A percentile compares a stretch with the other conserved stretches of the same genome.
Evolutionary conservation across 1,284 basidiomycete genomes (phyloP).

Genomic region (Rhizopogon hawkerae): DNA sequence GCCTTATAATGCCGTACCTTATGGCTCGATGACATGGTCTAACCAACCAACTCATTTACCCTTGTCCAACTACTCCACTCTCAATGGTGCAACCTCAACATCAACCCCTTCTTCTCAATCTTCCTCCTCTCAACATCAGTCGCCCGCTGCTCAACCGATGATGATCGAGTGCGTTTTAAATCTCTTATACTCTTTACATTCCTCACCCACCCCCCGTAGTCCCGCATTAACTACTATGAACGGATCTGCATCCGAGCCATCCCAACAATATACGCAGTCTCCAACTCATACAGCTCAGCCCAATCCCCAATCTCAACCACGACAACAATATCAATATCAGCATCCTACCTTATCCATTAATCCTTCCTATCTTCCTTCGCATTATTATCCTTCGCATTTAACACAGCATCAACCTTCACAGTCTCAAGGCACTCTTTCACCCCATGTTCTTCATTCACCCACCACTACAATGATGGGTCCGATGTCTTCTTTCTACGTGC

Average conservation of each 20-base stretch:
- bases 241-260: slow-evolving; percentile 28
- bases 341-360: slow-evolving; percentile 33
- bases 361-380: slow-evolving; percentile 32
- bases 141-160: slow-evolving; percentile 24
- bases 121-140: slow-evolving; percentile 28
- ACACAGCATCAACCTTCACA: slow-evolving; percentile 30
- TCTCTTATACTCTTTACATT: slow-evolving; percentile 1
- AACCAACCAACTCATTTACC: slow-evolving; percentile 41
- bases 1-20: slow-evolving; percentile 47
- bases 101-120: slow-evolving; percentile 18
- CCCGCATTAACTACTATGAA: slow-evolving; percentile 45
- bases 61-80: slow-evolving; percentile 61
- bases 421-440: slow-evolving; percentile 53
- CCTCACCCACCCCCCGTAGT: slow-evolving; percentile 25
- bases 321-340: slow-evolving; percentile 32
- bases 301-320: slow-evolving; percentile 28
- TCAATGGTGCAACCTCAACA: slow-evolving; percentile 59
- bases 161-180: slow-evolving; percentile 45
- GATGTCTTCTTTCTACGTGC: slow-evolving; percentile 28
- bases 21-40: slow-evolving; percentile 40
- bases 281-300: slow-evolving; percentile 17
- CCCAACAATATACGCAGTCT: slow-evolving; percentile 30
- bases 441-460: slow-evolving; percentile 55
- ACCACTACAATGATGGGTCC: slow-evolving; percentile 31
- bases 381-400: slow-evolving; percentile 32